Evolutionary conservation across 2,329 filamentous ascomycete species (phyloP), one percentile per base, ranked within the genome.

Genomic region (Ilyonectria destructans): DNA sequence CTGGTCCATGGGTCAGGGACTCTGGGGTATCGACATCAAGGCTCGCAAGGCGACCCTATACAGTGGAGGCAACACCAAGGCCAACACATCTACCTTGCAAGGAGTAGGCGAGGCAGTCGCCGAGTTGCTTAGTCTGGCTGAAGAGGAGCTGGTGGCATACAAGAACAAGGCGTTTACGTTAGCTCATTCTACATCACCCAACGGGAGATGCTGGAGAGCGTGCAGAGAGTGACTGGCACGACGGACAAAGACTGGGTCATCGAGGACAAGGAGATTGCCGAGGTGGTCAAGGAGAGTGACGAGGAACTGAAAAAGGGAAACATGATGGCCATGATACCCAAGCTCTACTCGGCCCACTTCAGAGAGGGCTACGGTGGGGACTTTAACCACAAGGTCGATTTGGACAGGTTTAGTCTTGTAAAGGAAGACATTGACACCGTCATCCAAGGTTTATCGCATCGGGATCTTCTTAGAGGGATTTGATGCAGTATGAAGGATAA

Each of bases 121-220:
- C 8, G 75, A 73, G 35, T 69, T 80, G 4, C 70, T 84, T 13
- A 75, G 77, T 43, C 76, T 82, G 33, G 79, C 80, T 0, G 77
- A 80, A 21, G 72, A 67, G 12, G 77, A 77, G 15, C 72, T 81
- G 2, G 69, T 73, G 2, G 40, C 59, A 51, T 70, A 75, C 59
- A 75, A 70, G 60, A 82, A 84, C 62, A 70, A 65, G 9, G 56
- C 70, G 1, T 74, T 10, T 87, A 84, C 69, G 68, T 89, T 19
- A 82, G 81, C 29, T 89, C 86, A 55, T 92, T 91, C 80, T 76
- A 80, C 13, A 69, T 91, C 68, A 87, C 79, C 65, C 91, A 92
- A 77, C 83, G 83, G 23, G 90, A 92, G 19, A 91, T 93, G 82
- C 84, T 92, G 63, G 86, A 87, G 37, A 85, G 84, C n/a, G 80